phyloP scores from a whole-genome alignment of 768 basidiomycete genomes.

The Leccinellum albellum region DNA sequence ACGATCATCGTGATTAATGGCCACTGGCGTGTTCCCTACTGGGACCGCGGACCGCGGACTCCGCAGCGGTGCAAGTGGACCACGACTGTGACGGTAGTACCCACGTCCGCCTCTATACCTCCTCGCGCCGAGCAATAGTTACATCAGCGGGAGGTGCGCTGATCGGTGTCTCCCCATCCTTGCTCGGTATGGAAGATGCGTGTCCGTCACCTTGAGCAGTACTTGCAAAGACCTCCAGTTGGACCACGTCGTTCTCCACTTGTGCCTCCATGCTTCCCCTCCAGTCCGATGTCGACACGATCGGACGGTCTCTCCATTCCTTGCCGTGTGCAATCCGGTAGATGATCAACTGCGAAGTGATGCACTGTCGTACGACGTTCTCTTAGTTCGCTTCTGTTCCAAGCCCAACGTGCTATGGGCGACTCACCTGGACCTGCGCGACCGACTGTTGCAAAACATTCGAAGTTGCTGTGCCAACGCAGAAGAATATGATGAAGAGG shows the following conservation, averaged over 20 bases:
- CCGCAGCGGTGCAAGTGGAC: neutral
- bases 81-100: neutral
- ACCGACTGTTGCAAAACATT: constrained; percentile 14
- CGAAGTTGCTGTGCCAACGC: neutral
- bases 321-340: constrained; percentile 19
- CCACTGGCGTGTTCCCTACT: neutral
- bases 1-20: neutral
- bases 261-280: constrained; percentile 6
- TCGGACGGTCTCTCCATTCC: constrained; percentile 8
- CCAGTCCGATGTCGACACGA: constrained; percentile 14
- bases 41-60: neutral
- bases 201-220: neutral
- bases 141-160: neutral
- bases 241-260: neutral
- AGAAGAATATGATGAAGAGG: constrained; percentile 12
- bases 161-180: neutral
- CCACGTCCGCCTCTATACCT: neutral
- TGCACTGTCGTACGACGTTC: constrained; percentile 2
- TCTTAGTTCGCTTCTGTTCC: neutral
- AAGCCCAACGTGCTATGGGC: neutral
- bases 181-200: neutral
- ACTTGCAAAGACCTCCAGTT: neutral
- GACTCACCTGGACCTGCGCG: constrained; percentile 20
- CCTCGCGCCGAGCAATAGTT: neutral
- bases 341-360: constrained; percentile 17